phyloP scores from a whole-genome alignment of 164 flowering plant species.

The Aristolochia contorta region DNA sequence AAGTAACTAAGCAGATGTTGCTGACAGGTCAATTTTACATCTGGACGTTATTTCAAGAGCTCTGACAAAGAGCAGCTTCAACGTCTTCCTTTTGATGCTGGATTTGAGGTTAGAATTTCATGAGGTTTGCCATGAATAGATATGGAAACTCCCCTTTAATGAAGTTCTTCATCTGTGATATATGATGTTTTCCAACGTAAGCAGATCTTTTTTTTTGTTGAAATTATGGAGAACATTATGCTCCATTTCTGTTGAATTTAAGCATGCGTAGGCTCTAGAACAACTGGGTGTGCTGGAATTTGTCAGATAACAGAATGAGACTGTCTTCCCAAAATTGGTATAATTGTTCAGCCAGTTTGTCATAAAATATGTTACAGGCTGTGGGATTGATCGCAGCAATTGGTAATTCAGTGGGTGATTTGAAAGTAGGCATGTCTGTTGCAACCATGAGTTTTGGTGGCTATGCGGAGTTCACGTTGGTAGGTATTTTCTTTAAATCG shows the following conservation, averaged over 20 bases:
- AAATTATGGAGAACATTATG: no score
- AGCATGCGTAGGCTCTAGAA: no score
- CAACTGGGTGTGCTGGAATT: no score
- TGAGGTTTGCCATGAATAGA: no score
- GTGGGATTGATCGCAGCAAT: conserved; percentile 90
- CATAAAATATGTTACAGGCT: conserved; percentile 38
- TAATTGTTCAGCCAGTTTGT: neutral
- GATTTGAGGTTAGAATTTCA: conserved; percentile 67
- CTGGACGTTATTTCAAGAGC: conserved; percentile 86
- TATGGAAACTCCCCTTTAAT: neutral
- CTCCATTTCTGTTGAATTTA: no score
- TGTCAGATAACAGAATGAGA: no score
- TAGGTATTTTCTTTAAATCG: conserved; percentile 15
- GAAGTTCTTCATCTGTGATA: neutral
- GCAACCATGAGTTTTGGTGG: conserved; percentile 88
- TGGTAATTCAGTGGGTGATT: conserved; percentile 59
- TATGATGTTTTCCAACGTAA: neutral
- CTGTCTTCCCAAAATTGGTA: no score
- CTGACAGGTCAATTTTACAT: conserved; percentile 85
- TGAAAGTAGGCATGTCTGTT: conserved; percentile 79
- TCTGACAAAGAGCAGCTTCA: conserved; percentile 27
- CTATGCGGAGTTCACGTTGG: conserved; percentile 77
- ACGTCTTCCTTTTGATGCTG: conserved; percentile 93
- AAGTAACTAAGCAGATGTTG: neutral
- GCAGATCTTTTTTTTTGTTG: no score